Base-by-base conservation (phyloP, 305 asterid genomes). In the Fraxinus dipetala region DNA sequence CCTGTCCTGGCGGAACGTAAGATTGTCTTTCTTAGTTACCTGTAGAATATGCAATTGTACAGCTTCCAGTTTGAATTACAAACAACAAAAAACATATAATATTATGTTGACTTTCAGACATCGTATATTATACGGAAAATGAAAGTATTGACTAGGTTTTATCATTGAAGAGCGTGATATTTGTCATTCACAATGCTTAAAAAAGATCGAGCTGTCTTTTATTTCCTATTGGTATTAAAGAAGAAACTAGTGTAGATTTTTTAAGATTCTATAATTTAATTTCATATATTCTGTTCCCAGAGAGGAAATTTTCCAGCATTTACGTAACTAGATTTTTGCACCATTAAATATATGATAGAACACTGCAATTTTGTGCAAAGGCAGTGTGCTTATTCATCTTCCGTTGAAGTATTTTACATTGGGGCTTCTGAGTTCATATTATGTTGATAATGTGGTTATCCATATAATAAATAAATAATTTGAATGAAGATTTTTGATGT, bases 1-100 rank as follows among this genome's bases (percentile, higher is more conserved):
- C 96, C 74, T 92, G 96, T 80, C 95, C 95, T 76, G 92, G 93
- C 79, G 95, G 98, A 90, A 87, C 93, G 99, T 95, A 93, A 81
- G 97, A 78, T 85, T 72, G 16, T 30, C 10, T 76, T 13, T 67
- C 18, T 31, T 5, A 30, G 5, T 70, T 38, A 75, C 14, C 74
- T 65, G 36, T 59, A 61, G 24, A 72, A 76, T 35, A 14, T 75
- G 73, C 40, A 65, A 77, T 40, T 22, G 18, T 11, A 77, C 74
- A 51, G 72, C 74, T 59, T 48, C 72, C 81, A 79, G 11, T 74
- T 36, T 82, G 36, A 73, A 59, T 73, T 73, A 51, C 59, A 40
- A 40, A 63, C 78, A 34, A 72, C 26, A 32, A 16, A 54, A 56
- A 40, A 13, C 59, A 34, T 63, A 26, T 63, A 26, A 63, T 38